Conservation (phyloP, 768 basidiomycete species). For the Boletus subparvulus region DNA sequence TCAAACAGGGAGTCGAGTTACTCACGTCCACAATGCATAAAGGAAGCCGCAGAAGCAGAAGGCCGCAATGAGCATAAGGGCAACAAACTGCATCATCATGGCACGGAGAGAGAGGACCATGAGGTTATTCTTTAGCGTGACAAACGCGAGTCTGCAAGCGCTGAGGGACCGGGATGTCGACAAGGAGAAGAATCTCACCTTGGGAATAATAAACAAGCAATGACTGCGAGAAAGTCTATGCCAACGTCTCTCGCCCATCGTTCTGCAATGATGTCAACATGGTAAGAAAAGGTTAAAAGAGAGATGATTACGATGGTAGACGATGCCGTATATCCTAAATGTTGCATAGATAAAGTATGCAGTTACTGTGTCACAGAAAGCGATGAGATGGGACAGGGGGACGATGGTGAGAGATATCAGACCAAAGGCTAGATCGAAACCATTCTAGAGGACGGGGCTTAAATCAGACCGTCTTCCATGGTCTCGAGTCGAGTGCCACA, state of each 20-base stretch:
- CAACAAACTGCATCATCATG: conserved; percentile 87
- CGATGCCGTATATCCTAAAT: conserved; percentile 71
- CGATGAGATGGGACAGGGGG: not conserved
- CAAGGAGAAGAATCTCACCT: conserved; percentile 44
- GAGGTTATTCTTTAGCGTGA: conserved; percentile 77
- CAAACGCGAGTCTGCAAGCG: conserved; percentile 78
- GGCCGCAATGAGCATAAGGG: conserved; percentile 80
- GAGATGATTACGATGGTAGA: conserved; percentile 53
- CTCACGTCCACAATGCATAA: conserved; percentile 92
- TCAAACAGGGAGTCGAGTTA: conserved; percentile 18
- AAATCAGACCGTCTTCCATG: conserved; percentile 17
- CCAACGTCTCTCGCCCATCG: conserved; percentile 68
- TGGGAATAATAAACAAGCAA: conserved; percentile 89
- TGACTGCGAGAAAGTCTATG: conserved; percentile 82
- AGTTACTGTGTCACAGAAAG: conserved; percentile 55
- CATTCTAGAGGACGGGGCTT: conserved; percentile 53
- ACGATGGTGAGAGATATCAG: conserved; percentile 13
- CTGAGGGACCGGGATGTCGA: not conserved
- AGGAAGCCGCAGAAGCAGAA: conserved; percentile 93
- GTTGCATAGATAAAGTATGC: conserved; percentile 73
- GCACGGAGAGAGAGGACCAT: conserved; percentile 84
- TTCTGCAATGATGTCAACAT: conserved; percentile 37
- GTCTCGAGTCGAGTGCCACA: conserved; percentile 9
- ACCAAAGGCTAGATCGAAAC: conserved; percentile 93
- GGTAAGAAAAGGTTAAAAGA: not conserved